Evolutionary conservation across 306 rosid species (phyloP).

Genomic region (Datisca glomerata): DNA sequence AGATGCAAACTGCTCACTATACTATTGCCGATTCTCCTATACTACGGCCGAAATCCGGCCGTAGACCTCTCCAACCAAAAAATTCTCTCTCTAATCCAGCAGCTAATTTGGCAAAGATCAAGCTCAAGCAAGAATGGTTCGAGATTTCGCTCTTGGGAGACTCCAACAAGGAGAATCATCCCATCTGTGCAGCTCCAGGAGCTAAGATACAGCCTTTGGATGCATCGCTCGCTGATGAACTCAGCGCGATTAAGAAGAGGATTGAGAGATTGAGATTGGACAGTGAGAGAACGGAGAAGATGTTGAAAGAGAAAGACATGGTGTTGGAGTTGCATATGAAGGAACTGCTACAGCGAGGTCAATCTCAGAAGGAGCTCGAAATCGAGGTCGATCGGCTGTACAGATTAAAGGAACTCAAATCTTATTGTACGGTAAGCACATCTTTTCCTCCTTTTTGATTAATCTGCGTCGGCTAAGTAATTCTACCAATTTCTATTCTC

Average conservation of each 20-base stretch:
- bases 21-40: slow-evolving; percentile 23
- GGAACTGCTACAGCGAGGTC: slow-evolving; percentile 51
- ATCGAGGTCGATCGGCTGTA: slow-evolving; percentile 75
- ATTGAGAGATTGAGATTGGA: slow-evolving; percentile 55
- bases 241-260: slow-evolving; percentile 57
- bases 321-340: slow-evolving; percentile 37
- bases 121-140: slow-evolving; percentile 19
- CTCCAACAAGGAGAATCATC: slow-evolving; percentile 46
- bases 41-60: slow-evolving; percentile 41
- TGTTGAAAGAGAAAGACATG: slow-evolving; percentile 43
- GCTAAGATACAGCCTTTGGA: slow-evolving; percentile 27
- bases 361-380: slow-evolving; percentile 65
- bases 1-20: slow-evolving; percentile 25
- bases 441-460: background rate
- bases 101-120: slow-evolving; percentile 13
- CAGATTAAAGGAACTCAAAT: slow-evolving; percentile 68
- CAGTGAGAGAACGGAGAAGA: slow-evolving; percentile 46
- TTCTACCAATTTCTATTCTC: background rate
- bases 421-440: slow-evolving; percentile 41
- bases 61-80: slow-evolving; percentile 65
- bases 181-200: background rate
- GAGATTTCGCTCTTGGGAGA: slow-evolving; percentile 15
- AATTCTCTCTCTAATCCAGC: slow-evolving; percentile 32
- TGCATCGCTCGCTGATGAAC: slow-evolving; percentile 74
- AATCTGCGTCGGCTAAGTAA: background rate